Evolutionary conservation across 805 yeast species (phyloP), one percentile per base, ranked within the genome.

Genomic region (Pichia membranifaciens): DNA sequence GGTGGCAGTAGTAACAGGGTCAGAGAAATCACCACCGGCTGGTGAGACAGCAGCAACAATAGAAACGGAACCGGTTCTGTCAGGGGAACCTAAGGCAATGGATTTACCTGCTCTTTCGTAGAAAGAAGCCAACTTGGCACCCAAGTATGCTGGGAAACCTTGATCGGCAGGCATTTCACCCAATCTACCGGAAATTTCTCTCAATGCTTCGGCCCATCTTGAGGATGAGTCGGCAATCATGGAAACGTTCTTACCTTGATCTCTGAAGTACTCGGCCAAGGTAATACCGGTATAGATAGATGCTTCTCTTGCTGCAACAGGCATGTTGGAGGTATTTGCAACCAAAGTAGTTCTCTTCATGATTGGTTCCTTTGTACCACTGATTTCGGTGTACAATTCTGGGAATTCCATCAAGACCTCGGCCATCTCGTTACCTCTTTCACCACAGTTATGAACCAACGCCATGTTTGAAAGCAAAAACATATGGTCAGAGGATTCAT

Each of bases 81-180:
- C 86, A 54, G 99, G 99, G 50, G 95, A 87, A 64, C 99, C 99
- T 51, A 93, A 76, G 3, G 96, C 91, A 60, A 83, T 76, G 39
- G 96, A 95, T 68, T 85, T 88, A 74, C 99, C 99, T 41, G 99
- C 99, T 76, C 99, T 88, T 75, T 93, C 99, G 72, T 93, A 93
- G 81, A 93, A 93, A 48, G 98, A 91, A 49, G 99, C 98, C 62
- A 93, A 79, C 68, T 93, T 93, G 45, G 99, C 96, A 75, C 99
- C 99, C 68, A 93, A 78, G 69, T 93, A 93, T 44, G 99, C 99
- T 52, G 99, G 99, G 93, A 90, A 93, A 77, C 99, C 99, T 77
- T 95, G 99, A 73, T 93, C 99, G 53, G 99, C 99, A 67, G 99
- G 99, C 99, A 93, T 93, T 78, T 93, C 99, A 73, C 99, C 99